Percentiles rank a stretch among this genome's conserved stretches.
phyloP scores from a whole-genome alignment of 352 stramenopile species.

The Peronospora farinosa region DNA sequence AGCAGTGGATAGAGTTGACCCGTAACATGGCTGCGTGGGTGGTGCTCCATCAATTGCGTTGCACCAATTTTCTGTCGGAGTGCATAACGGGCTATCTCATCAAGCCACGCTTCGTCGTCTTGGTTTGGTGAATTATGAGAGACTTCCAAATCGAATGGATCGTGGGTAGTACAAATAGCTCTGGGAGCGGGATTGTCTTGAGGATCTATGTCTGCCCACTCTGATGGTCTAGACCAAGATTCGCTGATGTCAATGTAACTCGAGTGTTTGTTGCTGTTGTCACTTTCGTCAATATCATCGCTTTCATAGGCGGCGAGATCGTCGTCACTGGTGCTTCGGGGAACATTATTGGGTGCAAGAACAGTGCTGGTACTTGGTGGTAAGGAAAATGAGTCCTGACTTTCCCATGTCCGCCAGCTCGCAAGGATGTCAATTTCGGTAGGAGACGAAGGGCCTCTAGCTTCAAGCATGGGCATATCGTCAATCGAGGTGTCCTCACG shows the following conservation, averaged over 20 bases:
- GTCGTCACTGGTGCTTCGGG: neutral
- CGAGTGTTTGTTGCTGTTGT: conserved; percentile 8
- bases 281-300: conserved; percentile 1
- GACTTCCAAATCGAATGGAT: neutral
- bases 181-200: neutral
- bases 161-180: neutral
- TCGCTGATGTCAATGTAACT: conserved; percentile 26
- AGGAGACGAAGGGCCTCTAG: conserved; percentile 12
- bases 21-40: conserved; percentile 1
- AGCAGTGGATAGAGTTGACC: conserved; percentile 3
- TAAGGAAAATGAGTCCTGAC: conserved; percentile 21
- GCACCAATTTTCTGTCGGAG: conserved; percentile 16
- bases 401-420: conserved; percentile 30
- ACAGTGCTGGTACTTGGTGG: conserved; percentile 4
- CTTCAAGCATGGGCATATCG: conserved; percentile 23
- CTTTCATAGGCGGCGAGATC: neutral
- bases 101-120: conserved; percentile 19
- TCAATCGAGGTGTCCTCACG: conserved; percentile 3
- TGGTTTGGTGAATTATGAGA: conserved; percentile 1
- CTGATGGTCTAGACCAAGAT: conserved; percentile 24
- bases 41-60: conserved; percentile 7
- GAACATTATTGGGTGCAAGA: neutral
- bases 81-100: conserved; percentile 18
- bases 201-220: conserved; percentile 12
- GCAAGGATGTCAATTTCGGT: conserved; percentile 25